Conservation (phyloP, 148 eudicot species). For the Polygonum maritimum region DNA sequence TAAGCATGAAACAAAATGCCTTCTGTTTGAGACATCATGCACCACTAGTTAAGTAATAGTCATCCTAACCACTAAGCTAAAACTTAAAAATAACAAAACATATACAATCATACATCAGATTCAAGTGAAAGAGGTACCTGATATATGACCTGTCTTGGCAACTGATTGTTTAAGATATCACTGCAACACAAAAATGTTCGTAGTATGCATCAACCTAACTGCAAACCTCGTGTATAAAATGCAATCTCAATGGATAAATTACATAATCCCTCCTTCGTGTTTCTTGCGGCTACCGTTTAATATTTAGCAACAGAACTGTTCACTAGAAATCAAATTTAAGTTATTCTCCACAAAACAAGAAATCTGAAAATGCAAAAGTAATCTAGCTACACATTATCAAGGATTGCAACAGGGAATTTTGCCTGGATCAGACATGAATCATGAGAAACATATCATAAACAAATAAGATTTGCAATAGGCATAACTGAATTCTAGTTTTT, state of each 20-base stretch:
- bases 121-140: conserved; percentile 36
- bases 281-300: background rate
- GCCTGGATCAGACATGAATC: background rate
- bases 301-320: background rate
- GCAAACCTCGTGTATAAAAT: background rate
- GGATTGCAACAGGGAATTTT: background rate
- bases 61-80: background rate
- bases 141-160: conserved; percentile 63
- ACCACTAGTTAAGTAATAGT: background rate
- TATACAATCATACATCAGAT: background rate
- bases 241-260: background rate
- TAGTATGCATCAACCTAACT: background rate
- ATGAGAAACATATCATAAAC: background rate
- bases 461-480: background rate
- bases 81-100: background rate
- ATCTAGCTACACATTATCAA: background rate
- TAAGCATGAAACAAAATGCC: background rate
- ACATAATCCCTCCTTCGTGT: background rate
- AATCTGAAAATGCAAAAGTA: background rate
- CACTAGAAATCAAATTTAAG: background rate
- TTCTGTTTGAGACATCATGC: background rate
- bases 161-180: conserved; percentile 51
- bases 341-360: background rate
- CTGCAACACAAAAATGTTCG: conserved; percentile 31
- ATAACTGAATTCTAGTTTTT: no score